These are phyloP conservation scores for Bryoglossum gracile DNA, from an alignment of 495 filamentous ascomycete genomes.

Conservation along the genomic window DNA sequence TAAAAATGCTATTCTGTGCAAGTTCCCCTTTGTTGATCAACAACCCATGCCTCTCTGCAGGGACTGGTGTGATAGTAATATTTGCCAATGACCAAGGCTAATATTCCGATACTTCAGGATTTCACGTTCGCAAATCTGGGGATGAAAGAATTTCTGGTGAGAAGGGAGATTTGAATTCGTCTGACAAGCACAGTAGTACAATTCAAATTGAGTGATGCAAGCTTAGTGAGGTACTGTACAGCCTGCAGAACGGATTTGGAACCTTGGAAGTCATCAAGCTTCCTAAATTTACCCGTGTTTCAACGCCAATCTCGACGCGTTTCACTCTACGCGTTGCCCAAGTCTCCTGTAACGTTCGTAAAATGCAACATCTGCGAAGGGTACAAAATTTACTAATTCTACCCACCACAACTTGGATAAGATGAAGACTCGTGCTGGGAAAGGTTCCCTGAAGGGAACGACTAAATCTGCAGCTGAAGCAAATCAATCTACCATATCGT, in stretches of 20 bases:
- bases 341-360: neutral
- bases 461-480: conserved; percentile 14
- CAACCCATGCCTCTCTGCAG: conserved; percentile 15
- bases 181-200: too few species aligned
- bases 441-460: too few species aligned
- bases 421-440: conserved; percentile 22
- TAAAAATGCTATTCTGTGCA: conserved; percentile 9
- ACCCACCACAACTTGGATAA: neutral
- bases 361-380: neutral
- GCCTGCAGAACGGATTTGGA: too few species aligned
- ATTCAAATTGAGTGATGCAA: too few species aligned
- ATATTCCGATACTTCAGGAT: too few species aligned
- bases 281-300: neutral
- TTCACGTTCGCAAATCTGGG: too few species aligned
- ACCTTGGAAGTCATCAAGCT: too few species aligned
- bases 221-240: too few species aligned
- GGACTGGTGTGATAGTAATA: conserved; percentile 14
- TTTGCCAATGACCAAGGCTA: too few species aligned
- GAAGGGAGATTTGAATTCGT: too few species aligned
- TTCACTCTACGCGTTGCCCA: neutral
- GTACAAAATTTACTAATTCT: neutral
- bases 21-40: conserved; percentile 13
- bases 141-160: too few species aligned
- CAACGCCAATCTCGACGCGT: conserved; percentile 8
- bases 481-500: conserved; percentile 4